A percentile compares a stretch with the other conserved stretches of the same genome.
Evolutionary conservation across 176 grass and related monocot genomes (phyloP).

Genomic region (Aegilops umbellulata): DNA sequence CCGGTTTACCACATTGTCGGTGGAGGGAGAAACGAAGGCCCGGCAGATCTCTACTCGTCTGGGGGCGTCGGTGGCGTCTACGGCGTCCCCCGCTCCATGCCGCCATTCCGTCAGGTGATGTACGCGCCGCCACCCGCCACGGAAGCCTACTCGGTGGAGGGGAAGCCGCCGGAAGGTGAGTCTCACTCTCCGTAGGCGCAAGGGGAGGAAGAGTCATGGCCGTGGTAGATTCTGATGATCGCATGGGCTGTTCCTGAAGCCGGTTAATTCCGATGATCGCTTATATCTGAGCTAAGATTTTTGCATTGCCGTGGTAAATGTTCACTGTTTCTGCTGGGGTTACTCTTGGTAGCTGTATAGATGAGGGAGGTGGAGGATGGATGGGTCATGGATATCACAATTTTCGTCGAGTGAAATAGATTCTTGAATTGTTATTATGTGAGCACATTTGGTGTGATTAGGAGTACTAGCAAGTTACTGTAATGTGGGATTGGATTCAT

Average conservation of each 20-base stretch:
- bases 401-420: conserved; percentile 42
- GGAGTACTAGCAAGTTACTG: conserved; percentile 4
- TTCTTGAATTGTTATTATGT: conserved; percentile 26
- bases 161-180: conserved; percentile 32
- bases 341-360: conserved; percentile 46
- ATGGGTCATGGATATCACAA: conserved; percentile 24
- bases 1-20: conserved; percentile 43
- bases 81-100: conserved; percentile 40
- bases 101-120: conserved; percentile 39
- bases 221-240: conserved; percentile 22
- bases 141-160: conserved; percentile 25
- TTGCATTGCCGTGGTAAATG: conserved; percentile 15
- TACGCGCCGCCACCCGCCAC: conserved; percentile 18
- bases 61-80: conserved; percentile 29
- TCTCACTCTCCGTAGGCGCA: conserved; percentile 25
- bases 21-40: conserved; percentile 27
- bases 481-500: conserved; percentile 32
- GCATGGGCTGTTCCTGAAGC: neutral
- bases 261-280: conserved; percentile 18
- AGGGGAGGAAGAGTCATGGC: neutral
- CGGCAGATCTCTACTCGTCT: conserved; percentile 34
- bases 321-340: conserved; percentile 14
- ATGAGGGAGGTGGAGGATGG: conserved; percentile 21
- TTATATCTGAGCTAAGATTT: conserved; percentile 30
- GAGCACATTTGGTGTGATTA: conserved; percentile 21